Evolutionary conservation across 352 stramenopile genomes (phyloP), one percentile per base, ranked within the genome.

Genomic region (Phytophthora pisi): DNA sequence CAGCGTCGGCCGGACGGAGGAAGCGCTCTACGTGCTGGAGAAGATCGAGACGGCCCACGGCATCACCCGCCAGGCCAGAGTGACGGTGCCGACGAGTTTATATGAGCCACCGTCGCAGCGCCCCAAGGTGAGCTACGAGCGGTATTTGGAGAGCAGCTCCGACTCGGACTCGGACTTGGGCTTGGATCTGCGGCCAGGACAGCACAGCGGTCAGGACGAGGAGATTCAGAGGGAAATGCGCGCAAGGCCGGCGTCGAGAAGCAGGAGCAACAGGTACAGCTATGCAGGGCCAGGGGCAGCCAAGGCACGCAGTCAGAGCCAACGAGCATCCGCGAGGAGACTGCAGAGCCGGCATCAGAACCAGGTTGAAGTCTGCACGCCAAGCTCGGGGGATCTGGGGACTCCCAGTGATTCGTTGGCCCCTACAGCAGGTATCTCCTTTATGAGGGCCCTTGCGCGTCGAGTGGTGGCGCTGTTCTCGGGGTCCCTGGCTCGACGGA

Each of bases 21-120:
- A 89, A 61, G 86, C 86, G 42, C 68, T 91, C 24, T 52, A 34
- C 5, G 59, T 89, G 10, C 45, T 94, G 10, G 70, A 82, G 20
- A 69, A 66, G 38, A 89, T 94, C 61, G 86, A 94, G 57, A 66
- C 51, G 8, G 74, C 77, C 0, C 84, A 92, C 57, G 86, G 84
- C 7, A 85, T 92, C 46, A 66, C 75, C 43, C 69, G 81, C 18
- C 74, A 88, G 53, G 78, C 72, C 3, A 74, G 79, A 54, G 66
- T 89, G 38, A 80, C 81, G 0, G 69, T 91, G 15, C 81, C 83
- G 6, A 81, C 81, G 28, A 91, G 79, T 68, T 61, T 91, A 26
- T 90, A 86, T 40, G 76, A 81, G 28, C 83, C 81, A 6, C 83
- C 79, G 0, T 62, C 68, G 0, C 75, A 85, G 15, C 69, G 67